Evolutionary conservation across 1,284 basidiomycete species (phyloP).

Genomic region (Boletellus deceptivus): DNA sequence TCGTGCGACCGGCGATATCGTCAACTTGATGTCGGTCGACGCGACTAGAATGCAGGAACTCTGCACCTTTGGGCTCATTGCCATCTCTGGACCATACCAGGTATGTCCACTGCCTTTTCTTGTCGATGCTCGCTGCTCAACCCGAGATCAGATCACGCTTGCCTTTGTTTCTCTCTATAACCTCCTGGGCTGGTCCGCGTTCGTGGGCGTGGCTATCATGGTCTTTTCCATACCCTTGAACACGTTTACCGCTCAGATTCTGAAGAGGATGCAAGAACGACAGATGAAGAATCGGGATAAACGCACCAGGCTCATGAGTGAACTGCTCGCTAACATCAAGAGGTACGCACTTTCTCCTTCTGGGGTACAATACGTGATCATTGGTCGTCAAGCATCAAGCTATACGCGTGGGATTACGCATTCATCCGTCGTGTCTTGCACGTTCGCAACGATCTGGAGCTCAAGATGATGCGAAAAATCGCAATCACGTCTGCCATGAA

Average conservation of each 20-base stretch:
- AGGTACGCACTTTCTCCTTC: slow-evolving; percentile 43
- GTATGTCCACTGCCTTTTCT: slow-evolving; percentile 29
- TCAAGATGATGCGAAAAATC: slow-evolving; percentile 80
- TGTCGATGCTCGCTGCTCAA: neutral
- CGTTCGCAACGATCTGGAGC: slow-evolving; percentile 84
- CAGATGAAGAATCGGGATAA: slow-evolving; percentile 92
- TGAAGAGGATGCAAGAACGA: slow-evolving; percentile 77
- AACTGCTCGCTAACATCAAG: slow-evolving; percentile 87
- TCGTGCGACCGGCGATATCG: slow-evolving; percentile 86
- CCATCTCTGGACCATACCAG: slow-evolving; percentile 70
- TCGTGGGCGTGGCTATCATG: slow-evolving; percentile 93
- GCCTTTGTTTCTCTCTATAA: slow-evolving; percentile 89
- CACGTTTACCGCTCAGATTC: slow-evolving; percentile 68
- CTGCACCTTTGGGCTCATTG: slow-evolving; percentile 71
- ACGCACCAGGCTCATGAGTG: slow-evolving; percentile 75
- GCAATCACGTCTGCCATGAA: slow-evolving; percentile 69
- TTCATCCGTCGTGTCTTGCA: slow-evolving; percentile 74
- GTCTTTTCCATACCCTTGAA: slow-evolving; percentile 79
- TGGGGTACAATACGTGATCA: neutral
- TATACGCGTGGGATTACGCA: slow-evolving; percentile 87
- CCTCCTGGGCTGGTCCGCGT: slow-evolving; percentile 91
- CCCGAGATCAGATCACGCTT: slow-evolving; percentile 64
- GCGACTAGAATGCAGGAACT: slow-evolving; percentile 82
- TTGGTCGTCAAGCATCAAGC: slow-evolving; percentile 55
- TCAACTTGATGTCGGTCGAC: slow-evolving; percentile 91